These are phyloP conservation scores for Talaromyces sp. DNA, from an alignment of 2,329 filamentous ascomycete genomes.

Conservation along the genomic window DNA sequence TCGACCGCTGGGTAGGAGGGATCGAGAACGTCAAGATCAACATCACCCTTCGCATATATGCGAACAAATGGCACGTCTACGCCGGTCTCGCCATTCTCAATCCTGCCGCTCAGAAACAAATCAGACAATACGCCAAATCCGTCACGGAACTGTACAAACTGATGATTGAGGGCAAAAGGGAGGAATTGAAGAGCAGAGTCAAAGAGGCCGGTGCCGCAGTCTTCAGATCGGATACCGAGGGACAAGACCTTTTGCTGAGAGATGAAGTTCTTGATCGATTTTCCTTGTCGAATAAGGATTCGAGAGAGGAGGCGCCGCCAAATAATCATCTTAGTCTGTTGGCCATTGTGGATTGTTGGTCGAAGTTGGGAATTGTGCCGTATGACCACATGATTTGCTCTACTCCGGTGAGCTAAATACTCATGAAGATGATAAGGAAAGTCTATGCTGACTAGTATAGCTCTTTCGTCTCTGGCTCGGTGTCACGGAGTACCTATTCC, in stretches of 20 bases:
- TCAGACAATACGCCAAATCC: slow-evolving; percentile 85
- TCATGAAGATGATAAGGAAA: background rate
- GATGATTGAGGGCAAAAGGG: slow-evolving; percentile 80
- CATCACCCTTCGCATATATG: slow-evolving; percentile 93
- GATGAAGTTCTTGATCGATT: slow-evolving; percentile 86
- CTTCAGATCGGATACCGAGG: slow-evolving; percentile 52
- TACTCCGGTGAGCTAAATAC: slow-evolving; percentile 62
- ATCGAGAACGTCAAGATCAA: slow-evolving; percentile 99
- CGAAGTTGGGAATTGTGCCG: slow-evolving; percentile 83
- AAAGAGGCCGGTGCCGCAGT: slow-evolving; percentile 74
- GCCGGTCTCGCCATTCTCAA: slow-evolving; percentile 96
- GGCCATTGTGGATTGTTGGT: slow-evolving; percentile 99
- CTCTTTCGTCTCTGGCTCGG: slow-evolving; percentile 95
- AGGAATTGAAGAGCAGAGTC: slow-evolving; percentile 70
- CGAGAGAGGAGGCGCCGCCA: slow-evolving; percentile 61
- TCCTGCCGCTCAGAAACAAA: slow-evolving; percentile 85
- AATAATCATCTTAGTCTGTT: slow-evolving; percentile 94
- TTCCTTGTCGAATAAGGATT: slow-evolving; percentile 65
- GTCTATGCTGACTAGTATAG: slow-evolving; percentile 31
- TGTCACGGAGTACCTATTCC: slow-evolving; percentile 94
- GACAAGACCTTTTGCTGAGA: slow-evolving; percentile 64
- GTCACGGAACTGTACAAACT: slow-evolving; percentile 95
- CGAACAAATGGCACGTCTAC: slow-evolving; percentile 99
- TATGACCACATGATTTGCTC: slow-evolving; percentile 99
- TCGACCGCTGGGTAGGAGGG: slow-evolving; percentile 89